Base-by-base conservation (phyloP, 106 monocot species). In the Dendrobium huoshanense region DNA sequence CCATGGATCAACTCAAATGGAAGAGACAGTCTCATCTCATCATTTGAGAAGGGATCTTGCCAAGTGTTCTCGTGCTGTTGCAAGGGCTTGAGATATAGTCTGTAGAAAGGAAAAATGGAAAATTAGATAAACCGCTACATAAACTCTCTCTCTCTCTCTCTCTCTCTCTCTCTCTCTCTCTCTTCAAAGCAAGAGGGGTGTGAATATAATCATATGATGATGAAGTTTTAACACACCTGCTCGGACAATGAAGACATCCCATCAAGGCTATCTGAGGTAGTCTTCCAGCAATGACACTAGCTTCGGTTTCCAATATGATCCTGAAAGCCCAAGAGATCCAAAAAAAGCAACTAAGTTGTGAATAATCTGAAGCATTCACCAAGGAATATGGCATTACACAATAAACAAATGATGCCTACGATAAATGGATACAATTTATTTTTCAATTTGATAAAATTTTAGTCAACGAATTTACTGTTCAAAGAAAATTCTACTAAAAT, bases 21-120 rank as follows among this genome's bases (percentile, higher is more conserved):
- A 44, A 44, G 44, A 5, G 44, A 44, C 4, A 7, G 13, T 58
- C 58, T 58, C 64, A 64, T 25, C 64, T 22, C 64, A 64, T 88
- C 78, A 95, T 64, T 91, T 95, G 68, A 95, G 87, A 79, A 95
- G 92, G 67, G 95, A 95, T 85, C 92, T 92, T 27, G 95, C 90
- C 29, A 95, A 73, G 84, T 95, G 95, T 61, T 95, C 92, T 42
- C 95, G 86, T 75, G 95, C 95, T 29, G 87, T 85, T 22, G 92
- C 92, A 25, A 92, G 79, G 27, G 95, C 95, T 82, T 95, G 92
- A 20, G 87, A 72, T 80, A 95, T 84, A 16, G 95, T 95, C 95
- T 95, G 87, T 79, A 80, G 19, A 33, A 33, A 73, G 61, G 22
- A 61, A 87, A 47, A 43, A 49, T 15, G 22, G 43, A 22, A 70